Evolutionary conservation across 306 rosid genomes (phyloP), one percentile per base, ranked within the genome.

Genomic region (Neltuma alba): DNA sequence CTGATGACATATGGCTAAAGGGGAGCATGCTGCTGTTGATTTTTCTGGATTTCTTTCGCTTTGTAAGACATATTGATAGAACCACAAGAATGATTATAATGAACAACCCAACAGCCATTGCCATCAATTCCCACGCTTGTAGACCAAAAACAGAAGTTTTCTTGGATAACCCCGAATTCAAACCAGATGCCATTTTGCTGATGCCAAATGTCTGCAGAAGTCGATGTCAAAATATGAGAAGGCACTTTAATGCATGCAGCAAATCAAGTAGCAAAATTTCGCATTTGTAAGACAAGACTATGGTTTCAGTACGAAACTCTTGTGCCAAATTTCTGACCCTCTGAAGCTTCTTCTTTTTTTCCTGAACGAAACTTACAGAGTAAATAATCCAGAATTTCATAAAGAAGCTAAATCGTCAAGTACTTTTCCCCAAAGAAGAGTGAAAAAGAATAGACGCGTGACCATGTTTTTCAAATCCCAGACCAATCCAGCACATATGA

Each of bases 41-140:
- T 88, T 86, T 90, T 87, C 90, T 89, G 21, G 97, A 91, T 78
- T 88, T 91, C 85, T 91, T 94, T 82, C 96, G 85, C 14, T 86
- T 86, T 62, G 91, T 74, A 28, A 94, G 96, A 78, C 96, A 94
- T 83, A 92, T 77, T 3, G 98, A 94, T 80, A 94, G 54, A 75
- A 91, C 86, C 50, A 84, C 77, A 28, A 94, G 97, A 83, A 94
- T 88, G 33, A 89, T 68, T 69, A 92, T 74, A 60, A 94, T 92
- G 82, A 91, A 86, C 81, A 91, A 65, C 28, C 91, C 94, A 31
- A 94, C 97, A 31, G 83, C 34, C 76, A 90, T 74, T 78, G 94
- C 98, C 76, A 92, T 89, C 84, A 94, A 72, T 34, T 82, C 96
- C 98, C 98, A 94, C 16, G 87, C 91, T 80, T 86, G 79, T 81